These are phyloP conservation scores for Cutaneotrichosporon curvatum DNA, from an alignment of 1,284 basidiomycete genomes.

Conservation along the genomic window DNA sequence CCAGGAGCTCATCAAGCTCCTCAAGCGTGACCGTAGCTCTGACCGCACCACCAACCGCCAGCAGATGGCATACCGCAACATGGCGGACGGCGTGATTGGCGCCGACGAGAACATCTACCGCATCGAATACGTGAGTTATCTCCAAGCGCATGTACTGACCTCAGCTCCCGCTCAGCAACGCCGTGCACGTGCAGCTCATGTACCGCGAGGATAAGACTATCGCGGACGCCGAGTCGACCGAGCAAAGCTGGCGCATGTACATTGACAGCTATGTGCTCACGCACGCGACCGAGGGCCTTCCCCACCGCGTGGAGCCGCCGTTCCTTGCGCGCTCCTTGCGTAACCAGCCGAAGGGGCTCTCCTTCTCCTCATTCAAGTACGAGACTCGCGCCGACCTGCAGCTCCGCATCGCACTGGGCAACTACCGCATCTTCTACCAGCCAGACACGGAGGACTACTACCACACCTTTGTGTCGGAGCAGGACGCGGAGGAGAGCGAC, in stretches of 20 bases:
- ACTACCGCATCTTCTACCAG: constrained; percentile 70
- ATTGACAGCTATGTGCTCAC: constrained; percentile 74
- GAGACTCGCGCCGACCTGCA: constrained; percentile 49
- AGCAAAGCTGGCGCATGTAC: constrained; percentile 81
- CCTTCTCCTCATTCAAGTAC: not conserved
- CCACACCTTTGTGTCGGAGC: constrained; percentile 16
- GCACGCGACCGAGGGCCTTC: constrained; percentile 49
- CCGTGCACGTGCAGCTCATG: constrained; percentile 75
- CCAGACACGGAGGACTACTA: constrained; percentile 46
- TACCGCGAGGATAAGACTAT: constrained; percentile 81
- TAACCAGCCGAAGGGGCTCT: constrained; percentile 43
- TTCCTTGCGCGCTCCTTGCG: constrained; percentile 57
- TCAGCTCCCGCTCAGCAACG: constrained; percentile 63
- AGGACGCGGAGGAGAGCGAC: constrained; percentile 7
- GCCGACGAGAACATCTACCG: constrained; percentile 87
- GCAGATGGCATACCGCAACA: constrained; percentile 73
- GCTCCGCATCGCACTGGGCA: constrained; percentile 52
- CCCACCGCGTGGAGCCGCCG: constrained; percentile 56
- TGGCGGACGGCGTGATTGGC: constrained; percentile 73
- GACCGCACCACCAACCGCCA: constrained; percentile 66
- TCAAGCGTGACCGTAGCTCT: constrained; percentile 63
- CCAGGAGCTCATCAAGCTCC: constrained; percentile 71
- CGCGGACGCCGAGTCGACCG: constrained; percentile 74
- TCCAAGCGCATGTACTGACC: constrained; percentile 3
- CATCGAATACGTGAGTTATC: constrained; percentile 71